Evolutionary conservation across 345 rosid species (phyloP).

Genomic region (Salix arbutifolia): DNA sequence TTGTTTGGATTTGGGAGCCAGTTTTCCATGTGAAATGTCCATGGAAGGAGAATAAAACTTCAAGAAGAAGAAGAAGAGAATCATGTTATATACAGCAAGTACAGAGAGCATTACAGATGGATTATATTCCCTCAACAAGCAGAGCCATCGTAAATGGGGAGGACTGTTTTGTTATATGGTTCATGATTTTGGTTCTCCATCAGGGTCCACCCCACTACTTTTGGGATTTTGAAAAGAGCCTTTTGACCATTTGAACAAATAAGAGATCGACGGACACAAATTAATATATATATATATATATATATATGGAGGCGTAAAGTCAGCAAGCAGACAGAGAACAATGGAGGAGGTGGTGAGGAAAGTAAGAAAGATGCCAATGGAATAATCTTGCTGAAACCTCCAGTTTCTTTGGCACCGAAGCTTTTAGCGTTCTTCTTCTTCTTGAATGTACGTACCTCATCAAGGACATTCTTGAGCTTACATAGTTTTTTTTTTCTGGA

Average conservation of each 20-base stretch:
- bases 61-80: too few relatives aligned
- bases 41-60: too few relatives aligned
- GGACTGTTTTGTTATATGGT: neutral
- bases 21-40: neutral
- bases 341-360: neutral
- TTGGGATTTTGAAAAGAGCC: neutral
- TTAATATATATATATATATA: too few relatives aligned
- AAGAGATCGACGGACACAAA: neutral
- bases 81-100: too few relatives aligned
- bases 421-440: conserved; percentile 14
- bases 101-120: neutral
- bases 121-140: conserved; percentile 6
- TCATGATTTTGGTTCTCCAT: neutral
- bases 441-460: neutral
- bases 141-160: neutral
- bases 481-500: neutral
- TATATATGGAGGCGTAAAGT: neutral
- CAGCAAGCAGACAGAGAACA: neutral
- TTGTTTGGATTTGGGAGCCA: neutral
- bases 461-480: conserved; percentile 6
- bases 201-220: neutral
- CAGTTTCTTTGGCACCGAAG: conserved; percentile 18
- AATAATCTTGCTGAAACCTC: neutral
- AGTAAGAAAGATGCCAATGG: neutral
- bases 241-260: conserved; percentile 9